A percentile compares a stretch with the other conserved stretches of the same genome.
Evolutionary conservation across 2,329 filamentous ascomycete genomes (phyloP).

Genomic region (Pleomassaria siparia): DNA sequence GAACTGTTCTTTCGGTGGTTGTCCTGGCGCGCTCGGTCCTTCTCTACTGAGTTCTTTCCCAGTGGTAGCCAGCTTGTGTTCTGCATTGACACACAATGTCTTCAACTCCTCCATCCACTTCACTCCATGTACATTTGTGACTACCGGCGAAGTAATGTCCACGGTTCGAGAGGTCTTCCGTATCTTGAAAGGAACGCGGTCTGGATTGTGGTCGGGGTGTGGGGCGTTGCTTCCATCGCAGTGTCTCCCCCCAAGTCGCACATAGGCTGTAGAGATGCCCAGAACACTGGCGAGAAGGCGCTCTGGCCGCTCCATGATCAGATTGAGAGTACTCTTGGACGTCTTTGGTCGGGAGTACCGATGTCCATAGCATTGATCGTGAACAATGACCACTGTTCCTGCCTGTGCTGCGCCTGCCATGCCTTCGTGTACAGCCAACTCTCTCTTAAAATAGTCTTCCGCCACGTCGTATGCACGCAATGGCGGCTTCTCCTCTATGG

Average conservation of each 20-base stretch:
- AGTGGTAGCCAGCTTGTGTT: conserved; percentile 72
- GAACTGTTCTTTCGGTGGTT: conserved; percentile 65
- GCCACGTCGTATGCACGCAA: conserved; percentile 63
- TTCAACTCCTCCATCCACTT: conserved; percentile 94
- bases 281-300: conserved; percentile 80
- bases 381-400: conserved; percentile 79
- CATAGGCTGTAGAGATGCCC: conserved; percentile 83
- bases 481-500: conserved; percentile 41
- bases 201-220: conserved; percentile 62
- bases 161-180: conserved; percentile 74
- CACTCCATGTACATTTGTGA: conserved; percentile 86
- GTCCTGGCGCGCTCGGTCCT: conserved; percentile 23
- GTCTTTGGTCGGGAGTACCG: conserved; percentile 83
- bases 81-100: conserved; percentile 79
- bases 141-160: conserved; percentile 70
- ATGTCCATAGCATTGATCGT: conserved; percentile 95
- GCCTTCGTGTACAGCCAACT: conserved; percentile 65
- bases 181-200: conserved; percentile 77
- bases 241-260: conserved; percentile 82
- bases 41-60: conserved; percentile 74
- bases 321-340: conserved; percentile 67
- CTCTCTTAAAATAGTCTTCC: conserved; percentile 67
- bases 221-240: conserved; percentile 69
- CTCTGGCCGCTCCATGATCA: conserved; percentile 92
- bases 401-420: conserved; percentile 38